Conservation (phyloP, 1,284 basidiomycete genomes). For the Boletus smithii region DNA sequence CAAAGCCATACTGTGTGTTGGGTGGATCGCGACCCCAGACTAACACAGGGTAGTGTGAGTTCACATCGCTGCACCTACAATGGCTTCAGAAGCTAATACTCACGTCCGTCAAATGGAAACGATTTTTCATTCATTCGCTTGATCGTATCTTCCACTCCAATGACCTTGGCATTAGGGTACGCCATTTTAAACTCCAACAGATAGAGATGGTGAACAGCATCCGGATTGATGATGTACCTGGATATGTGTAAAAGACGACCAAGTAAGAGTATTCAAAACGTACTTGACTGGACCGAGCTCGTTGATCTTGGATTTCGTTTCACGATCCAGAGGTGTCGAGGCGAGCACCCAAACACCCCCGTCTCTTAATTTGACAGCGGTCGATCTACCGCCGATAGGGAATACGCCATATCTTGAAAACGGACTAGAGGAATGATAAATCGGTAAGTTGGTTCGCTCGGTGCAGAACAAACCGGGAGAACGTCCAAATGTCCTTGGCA, state of each 20-base stretch:
- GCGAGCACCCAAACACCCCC: constrained; percentile 84
- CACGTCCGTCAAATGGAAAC: constrained; percentile 61
- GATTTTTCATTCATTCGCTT: constrained; percentile 41
- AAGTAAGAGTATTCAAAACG: not conserved
- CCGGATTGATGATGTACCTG: constrained; percentile 66
- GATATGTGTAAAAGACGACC: not conserved
- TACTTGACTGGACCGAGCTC: constrained; percentile 77
- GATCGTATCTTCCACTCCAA: constrained; percentile 60
- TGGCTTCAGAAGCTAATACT: constrained; percentile 18
- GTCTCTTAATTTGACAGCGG: constrained; percentile 71
- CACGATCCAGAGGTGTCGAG: constrained; percentile 74
- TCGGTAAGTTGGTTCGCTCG: constrained; percentile 1
- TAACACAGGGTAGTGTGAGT: not conserved
- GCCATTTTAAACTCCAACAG: constrained; percentile 69
- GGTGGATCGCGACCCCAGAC: constrained; percentile 65
- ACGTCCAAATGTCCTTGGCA: constrained; percentile 63
- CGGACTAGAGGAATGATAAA: constrained; percentile 43
- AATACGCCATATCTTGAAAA: constrained; percentile 67
- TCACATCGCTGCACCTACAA: not conserved
- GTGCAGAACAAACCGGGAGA: constrained; percentile 53
- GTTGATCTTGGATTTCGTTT: constrained; percentile 69
- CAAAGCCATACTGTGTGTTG: constrained; percentile 74
- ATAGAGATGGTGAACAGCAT: constrained; percentile 65
- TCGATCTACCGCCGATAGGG: constrained; percentile 79
- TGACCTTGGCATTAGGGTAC: constrained; percentile 75